These are phyloP conservation scores for Pyrus communis DNA, from an alignment of 306 rosid species.

Conservation along the genomic window DNA sequence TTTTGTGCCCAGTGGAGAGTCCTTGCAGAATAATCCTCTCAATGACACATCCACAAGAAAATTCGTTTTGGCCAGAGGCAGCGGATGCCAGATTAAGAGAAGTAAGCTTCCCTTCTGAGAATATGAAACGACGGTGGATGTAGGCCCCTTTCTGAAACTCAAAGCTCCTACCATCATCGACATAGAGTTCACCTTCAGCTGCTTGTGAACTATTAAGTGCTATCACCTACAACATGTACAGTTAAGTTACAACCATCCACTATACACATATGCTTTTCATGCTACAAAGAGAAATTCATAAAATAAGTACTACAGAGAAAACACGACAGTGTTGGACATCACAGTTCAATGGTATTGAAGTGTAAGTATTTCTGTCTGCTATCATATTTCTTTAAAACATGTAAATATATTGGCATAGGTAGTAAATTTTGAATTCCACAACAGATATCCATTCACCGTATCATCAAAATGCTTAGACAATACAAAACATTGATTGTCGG, in stretches of 20 bases:
- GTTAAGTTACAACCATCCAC: background rate
- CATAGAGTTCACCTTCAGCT: conserved; percentile 90
- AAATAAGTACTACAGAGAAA: background rate
- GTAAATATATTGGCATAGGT: background rate
- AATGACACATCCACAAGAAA: conserved; percentile 37
- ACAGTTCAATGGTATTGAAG: background rate
- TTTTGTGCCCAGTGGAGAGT: conserved; percentile 42
- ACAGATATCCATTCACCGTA: background rate
- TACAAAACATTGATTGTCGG: background rate
- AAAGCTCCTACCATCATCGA: conserved; percentile 86
- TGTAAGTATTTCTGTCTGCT: background rate
- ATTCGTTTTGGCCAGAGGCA: conserved; percentile 24
- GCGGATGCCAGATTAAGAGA: conserved; percentile 45
- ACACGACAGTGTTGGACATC: background rate
- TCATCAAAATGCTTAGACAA: background rate
- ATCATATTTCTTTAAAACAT: background rate
- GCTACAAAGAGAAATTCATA: background rate
- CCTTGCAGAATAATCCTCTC: conserved; percentile 89
- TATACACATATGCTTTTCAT: background rate
- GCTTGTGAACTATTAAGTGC: conserved; percentile 83
- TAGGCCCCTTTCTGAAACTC: conserved; percentile 64
- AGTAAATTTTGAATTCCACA: background rate
- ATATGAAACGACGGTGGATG: conserved; percentile 78
- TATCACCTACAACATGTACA: conserved; percentile 49
- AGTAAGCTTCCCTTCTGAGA: conserved; percentile 58